These are phyloP conservation scores for Talaromyces sp. DNA, from an alignment of 2,329 filamentous ascomycete genomes.

Conservation along the genomic window DNA sequence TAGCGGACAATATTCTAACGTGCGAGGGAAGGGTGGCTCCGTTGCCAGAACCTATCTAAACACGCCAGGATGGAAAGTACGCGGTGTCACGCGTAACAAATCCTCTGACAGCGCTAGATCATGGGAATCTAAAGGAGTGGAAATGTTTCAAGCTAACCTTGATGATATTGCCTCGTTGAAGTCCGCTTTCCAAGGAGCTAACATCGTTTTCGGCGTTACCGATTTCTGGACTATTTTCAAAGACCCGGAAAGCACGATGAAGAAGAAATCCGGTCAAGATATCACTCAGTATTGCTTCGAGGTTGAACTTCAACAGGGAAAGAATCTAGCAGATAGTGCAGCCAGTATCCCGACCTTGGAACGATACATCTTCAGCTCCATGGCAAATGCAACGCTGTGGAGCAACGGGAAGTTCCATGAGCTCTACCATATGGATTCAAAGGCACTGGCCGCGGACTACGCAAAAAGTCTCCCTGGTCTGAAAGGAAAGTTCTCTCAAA, in stretches of 20 bases:
- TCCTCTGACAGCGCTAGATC: neutral
- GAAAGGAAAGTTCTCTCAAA: conserved; percentile 4
- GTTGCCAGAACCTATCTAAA: neutral
- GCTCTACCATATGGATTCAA: conserved; percentile 7
- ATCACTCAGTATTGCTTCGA: conserved; percentile 1
- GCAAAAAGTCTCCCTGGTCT: neutral
- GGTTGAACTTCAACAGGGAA: conserved; percentile 6
- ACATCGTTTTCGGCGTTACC: conserved; percentile 4
- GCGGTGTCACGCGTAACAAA: neutral
- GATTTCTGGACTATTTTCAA: conserved; percentile 6
- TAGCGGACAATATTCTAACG: neutral
- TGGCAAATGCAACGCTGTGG: neutral
- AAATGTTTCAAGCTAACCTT: conserved; percentile 4
- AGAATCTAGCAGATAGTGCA: conserved; percentile 2
- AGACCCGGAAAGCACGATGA: neutral
- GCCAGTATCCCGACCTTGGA: neutral
- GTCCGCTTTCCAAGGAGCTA: neutral
- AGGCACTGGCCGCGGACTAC: neutral
- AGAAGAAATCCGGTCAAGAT: neutral
- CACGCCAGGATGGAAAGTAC: neutral
- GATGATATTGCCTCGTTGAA: neutral
- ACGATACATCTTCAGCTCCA: conserved; percentile 1
- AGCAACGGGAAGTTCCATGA: conserved; percentile 1
- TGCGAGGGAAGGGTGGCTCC: neutral
- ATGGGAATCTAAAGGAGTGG: neutral